Base-by-base conservation (phyloP, 78 protist species). In the Speleostelium caveatum region DNA sequence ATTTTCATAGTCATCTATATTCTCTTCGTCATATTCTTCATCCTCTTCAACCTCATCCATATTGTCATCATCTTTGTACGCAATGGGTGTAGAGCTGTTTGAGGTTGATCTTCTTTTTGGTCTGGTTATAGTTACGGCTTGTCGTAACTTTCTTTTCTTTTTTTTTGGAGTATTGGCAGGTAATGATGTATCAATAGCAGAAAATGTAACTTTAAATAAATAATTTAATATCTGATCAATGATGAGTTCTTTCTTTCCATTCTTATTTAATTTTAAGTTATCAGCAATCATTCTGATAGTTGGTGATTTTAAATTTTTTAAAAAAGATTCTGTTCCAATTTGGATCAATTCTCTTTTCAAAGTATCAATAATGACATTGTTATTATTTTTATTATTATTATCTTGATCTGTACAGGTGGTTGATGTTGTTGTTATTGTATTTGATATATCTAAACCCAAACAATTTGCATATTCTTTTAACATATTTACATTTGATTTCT, bases 251-350 rank as follows among this genome's bases (percentile, higher is more conserved):
- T 83, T 83, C n/a, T 51, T 83, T 2, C 80, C 90, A 55, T 28
- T 39, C 22, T 69, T 83, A 30, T 59, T 83, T 21, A 83, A 36
- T 22, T 83, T 67, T 58, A 83, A 83, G 58, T 63, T 39, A 24
- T 83, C 90, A 2, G 78, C 90, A 7, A 83, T 39, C 38, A 63
- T 35, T 45, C 49, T 51, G 12, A 83, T 41, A 17, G 41, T 58
- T 58, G 75, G 69, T 28, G 79, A 61, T 10, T 53, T 83, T 53
- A 83, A 51, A 69, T 83, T 83, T 32, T 38, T 67, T 7, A 83
- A 58, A 42, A 69, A 83, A 24, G 78, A 69, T 56, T 83, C 90
- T 39, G 90, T 83, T 22, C 90, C 90, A 51, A 73, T 51, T n/a
- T 51, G 24, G 21, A 83, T 39, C 1, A 83, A 1, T 42, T 83